These are phyloP conservation scores for Suhomyces tanzawaensis DNA, from an alignment of 805 yeast genomes.

Conservation along the genomic window DNA sequence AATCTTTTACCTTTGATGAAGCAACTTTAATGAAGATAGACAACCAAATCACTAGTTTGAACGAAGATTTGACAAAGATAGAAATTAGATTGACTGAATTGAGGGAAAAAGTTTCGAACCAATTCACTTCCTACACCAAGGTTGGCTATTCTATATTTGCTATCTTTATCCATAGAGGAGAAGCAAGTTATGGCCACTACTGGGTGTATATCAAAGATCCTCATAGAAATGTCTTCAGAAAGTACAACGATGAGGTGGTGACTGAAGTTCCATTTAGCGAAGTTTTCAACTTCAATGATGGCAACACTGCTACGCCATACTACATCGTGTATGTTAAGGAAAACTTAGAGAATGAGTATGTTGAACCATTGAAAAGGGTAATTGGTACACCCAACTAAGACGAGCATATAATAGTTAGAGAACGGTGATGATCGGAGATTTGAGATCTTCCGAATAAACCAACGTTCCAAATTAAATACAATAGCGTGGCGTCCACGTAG, in stretches of 20 bases:
- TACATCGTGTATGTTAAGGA: constrained; percentile 81
- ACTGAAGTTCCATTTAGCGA: constrained; percentile 67
- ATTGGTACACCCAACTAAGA: no score
- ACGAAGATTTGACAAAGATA: constrained; percentile 42
- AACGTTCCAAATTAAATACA: no score
- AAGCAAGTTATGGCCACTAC: constrained; percentile 94
- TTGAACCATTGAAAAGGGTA: constrained; percentile 63
- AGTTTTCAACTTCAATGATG: constrained; percentile 62
- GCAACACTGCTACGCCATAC: constrained; percentile 91
- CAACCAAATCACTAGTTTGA: constrained; percentile 45
- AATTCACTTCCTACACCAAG: constrained; percentile 58
- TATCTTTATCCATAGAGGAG: constrained; percentile 91
- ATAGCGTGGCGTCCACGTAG: no score
- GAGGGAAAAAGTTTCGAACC: constrained; percentile 50
- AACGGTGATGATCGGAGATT: no score
- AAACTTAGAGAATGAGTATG: constrained; percentile 48
- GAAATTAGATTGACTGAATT: constrained; percentile 44
- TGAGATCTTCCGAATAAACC: no score
- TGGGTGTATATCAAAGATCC: constrained; percentile 92
- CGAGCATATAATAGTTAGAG: no score
- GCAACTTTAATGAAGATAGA: constrained; percentile 49
- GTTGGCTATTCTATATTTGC: constrained; percentile 86
- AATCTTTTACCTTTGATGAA: constrained; percentile 34
- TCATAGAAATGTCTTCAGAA: constrained; percentile 65
- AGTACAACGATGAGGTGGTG: constrained; percentile 95